Percentiles rank a stretch among this genome's conserved stretches.
These are phyloP conservation scores for Dioszegia hungarica DNA, from an alignment of 768 basidiomycete genomes.

Conservation along the genomic window DNA sequence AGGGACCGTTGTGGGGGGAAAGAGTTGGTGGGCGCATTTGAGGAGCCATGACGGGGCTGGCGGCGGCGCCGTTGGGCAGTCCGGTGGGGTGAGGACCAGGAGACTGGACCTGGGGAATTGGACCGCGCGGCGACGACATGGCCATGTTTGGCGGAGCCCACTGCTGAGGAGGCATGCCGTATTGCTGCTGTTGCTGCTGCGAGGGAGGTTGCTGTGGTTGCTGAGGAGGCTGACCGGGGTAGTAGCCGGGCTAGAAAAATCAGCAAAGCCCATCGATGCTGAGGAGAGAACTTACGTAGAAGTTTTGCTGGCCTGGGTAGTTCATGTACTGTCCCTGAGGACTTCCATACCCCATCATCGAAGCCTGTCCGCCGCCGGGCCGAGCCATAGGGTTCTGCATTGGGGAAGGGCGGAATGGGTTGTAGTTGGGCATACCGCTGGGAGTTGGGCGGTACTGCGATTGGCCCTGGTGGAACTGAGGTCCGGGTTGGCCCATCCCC, in stretches of 20 bases:
- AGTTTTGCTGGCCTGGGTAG: conserved; percentile 23
- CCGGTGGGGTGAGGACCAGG: conserved; percentile 20
- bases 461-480: conserved; percentile 7
- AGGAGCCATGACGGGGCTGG: conserved; percentile 34
- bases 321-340: conserved; percentile 23
- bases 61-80: conserved; percentile 26
- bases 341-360: conserved; percentile 22
- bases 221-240: too few relatives aligned
- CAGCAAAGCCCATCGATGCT: too few relatives aligned
- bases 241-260: too few relatives aligned
- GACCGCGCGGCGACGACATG: conserved; percentile 26
- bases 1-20: conserved; percentile 21
- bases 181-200: conserved; percentile 27
- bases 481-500: too few relatives aligned
- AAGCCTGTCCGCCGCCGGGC: too few relatives aligned
- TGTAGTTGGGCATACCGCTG: conserved; percentile 27
- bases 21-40: conserved; percentile 29
- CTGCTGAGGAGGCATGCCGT: conserved; percentile 20
- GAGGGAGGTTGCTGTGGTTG: too few relatives aligned
- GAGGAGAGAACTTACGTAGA: conserved; percentile 30
- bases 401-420: conserved; percentile 27
- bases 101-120: conserved; percentile 20
- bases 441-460: conserved; percentile 25
- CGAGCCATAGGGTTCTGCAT: too few relatives aligned
- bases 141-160: conserved; percentile 27